phyloP scores from a whole-genome alignment of 2,329 filamentous ascomycete genomes.

The Cladosporium oxysporum region DNA sequence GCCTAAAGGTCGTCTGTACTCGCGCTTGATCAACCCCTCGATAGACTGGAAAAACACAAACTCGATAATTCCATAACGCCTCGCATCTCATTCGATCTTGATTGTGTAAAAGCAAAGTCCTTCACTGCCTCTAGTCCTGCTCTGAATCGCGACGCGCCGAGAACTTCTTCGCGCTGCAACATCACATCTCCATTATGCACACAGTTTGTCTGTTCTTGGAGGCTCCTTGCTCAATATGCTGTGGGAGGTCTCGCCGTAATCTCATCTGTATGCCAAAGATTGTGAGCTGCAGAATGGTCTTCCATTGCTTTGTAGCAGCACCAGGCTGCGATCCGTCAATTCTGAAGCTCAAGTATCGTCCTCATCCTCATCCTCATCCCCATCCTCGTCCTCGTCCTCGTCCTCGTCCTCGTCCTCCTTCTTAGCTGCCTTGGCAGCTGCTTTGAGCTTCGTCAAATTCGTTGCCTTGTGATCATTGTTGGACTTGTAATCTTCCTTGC shows the following conservation, averaged over 20 bases:
- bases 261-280: not conserved
- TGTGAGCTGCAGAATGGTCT: not conserved
- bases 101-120: not conserved
- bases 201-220: not conserved
- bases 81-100: not conserved
- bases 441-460: not conserved
- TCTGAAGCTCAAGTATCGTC: not conserved
- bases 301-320: not conserved
- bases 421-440: not conserved
- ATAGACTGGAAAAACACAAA: not conserved
- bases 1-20: not conserved
- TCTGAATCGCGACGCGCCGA: not conserved
- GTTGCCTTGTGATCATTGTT: not conserved
- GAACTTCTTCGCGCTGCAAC: not conserved
- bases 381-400: not conserved
- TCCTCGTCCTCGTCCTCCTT: not conserved
- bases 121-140: not conserved
- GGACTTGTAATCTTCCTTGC: slow-evolving; percentile 6
- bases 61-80: not conserved
- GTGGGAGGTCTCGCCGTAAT: not conserved
- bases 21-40: not conserved
- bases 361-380: not conserved
- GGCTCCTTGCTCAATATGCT: not conserved
- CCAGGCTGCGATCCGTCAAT: not conserved
- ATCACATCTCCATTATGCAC: not conserved